Conservation (phyloP, 1,139 yeast species). For the Candida glucosophila region DNA sequence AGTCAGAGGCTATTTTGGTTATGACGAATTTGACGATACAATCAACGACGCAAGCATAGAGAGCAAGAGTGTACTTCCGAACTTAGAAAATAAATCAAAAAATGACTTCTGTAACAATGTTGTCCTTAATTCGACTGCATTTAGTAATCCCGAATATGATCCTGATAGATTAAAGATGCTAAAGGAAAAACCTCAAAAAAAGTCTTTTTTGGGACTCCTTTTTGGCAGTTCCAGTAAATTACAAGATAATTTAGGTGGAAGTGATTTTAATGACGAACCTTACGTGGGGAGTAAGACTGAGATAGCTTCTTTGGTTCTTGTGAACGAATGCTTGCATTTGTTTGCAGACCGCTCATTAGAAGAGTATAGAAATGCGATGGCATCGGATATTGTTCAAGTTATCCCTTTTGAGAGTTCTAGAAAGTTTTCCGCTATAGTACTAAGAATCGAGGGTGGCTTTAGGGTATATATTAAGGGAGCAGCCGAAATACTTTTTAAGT, state of each 20-base stretch:
- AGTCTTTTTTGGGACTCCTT: slow-evolving; percentile 15
- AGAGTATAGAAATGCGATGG: slow-evolving; percentile 26
- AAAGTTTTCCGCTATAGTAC: slow-evolving; percentile 85
- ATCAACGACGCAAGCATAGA: slow-evolving; percentile 15
- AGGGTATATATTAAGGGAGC: slow-evolving; percentile 86
- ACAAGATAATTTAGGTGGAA: slow-evolving; percentile 9
- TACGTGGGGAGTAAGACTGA: slow-evolving; percentile 93
- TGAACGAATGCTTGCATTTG: slow-evolving; percentile 46
- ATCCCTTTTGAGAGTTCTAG: slow-evolving; percentile 90
- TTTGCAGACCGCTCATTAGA: slow-evolving; percentile 32
- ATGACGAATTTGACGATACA: slow-evolving; percentile 36
- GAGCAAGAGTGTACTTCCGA: slow-evolving; percentile 23
- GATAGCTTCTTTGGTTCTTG: slow-evolving; percentile 72
- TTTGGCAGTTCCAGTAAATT: slow-evolving; percentile 7
- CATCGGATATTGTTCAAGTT: slow-evolving; percentile 46
- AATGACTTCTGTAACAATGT: slow-evolving; percentile 51
- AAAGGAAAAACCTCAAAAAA: slow-evolving; percentile 20
- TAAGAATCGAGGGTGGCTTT: slow-evolving; percentile 39
- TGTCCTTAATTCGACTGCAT: slow-evolving; percentile 79
- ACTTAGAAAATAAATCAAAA: slow-evolving; percentile 24
- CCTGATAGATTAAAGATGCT: slow-evolving; percentile 24
- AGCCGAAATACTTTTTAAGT: slow-evolving; percentile 71
- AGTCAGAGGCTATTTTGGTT: slow-evolving; percentile 61
- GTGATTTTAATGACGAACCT: slow-evolving; percentile 38
- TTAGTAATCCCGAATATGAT: slow-evolving; percentile 50